Conservation (phyloP, 805 yeast genomes). For the Pichia pseudocactophila region DNA sequence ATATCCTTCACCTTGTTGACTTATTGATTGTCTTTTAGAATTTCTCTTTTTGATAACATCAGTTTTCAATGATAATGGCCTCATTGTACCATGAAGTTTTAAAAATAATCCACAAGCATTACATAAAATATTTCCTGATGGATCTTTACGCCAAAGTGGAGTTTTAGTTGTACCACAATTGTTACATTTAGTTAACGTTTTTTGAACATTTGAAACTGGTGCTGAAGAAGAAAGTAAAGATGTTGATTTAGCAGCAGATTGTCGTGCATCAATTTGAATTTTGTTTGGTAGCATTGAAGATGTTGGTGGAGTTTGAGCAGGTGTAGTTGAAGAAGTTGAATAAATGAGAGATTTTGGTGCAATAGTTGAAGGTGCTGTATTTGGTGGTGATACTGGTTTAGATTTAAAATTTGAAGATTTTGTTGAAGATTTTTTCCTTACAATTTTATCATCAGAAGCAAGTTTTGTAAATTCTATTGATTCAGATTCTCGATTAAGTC, state of each 20-base stretch:
- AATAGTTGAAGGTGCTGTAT: not conserved
- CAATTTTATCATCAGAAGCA: not conserved
- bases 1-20: constrained; percentile 14
- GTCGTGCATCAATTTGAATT: constrained; percentile 7
- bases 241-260: not conserved
- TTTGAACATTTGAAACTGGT: constrained; percentile 11
- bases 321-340: not conserved
- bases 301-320: not conserved
- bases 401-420: not conserved
- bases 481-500: not conserved
- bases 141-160: constrained; percentile 55
- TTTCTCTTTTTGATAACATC: constrained; percentile 65
- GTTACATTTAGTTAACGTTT: constrained; percentile 34
- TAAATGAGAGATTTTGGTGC: not conserved
- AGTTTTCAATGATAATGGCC: constrained; percentile 51
- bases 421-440: not conserved
- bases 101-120: constrained; percentile 58
- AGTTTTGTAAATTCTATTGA: too few species aligned
- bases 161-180: constrained; percentile 54
- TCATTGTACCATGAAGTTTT: constrained; percentile 52
- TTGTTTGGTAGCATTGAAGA: constrained; percentile 1
- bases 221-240: constrained; percentile 14
- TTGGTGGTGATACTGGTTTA: not conserved
- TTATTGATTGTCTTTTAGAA: constrained; percentile 32
- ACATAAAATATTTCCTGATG: constrained; percentile 50